phyloP scores from a whole-genome alignment of 768 basidiomycete species.

The Multifurca ochricompacta region DNA sequence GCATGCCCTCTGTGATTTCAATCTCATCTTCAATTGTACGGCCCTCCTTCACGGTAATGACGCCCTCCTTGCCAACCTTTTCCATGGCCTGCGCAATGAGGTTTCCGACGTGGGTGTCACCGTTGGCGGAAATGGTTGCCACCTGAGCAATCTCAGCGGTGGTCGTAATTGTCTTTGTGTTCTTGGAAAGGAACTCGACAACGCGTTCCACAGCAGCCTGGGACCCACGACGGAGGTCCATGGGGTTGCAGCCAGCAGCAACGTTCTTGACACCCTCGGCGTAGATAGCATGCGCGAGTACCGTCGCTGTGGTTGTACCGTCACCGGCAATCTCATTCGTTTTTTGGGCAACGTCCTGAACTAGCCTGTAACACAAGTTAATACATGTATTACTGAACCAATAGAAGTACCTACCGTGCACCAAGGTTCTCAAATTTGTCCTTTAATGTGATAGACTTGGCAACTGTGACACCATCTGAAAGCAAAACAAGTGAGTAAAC shows the following conservation, averaged over 20 bases:
- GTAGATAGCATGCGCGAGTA: slow-evolving; percentile 95
- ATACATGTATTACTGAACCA: background rate
- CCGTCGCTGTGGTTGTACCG: slow-evolving; percentile 96
- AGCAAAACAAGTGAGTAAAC: background rate
- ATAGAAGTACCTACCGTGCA: slow-evolving; percentile 64
- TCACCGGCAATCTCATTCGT: slow-evolving; percentile 97
- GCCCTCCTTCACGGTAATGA: slow-evolving; percentile 99
- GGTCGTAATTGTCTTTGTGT: slow-evolving; percentile 93
- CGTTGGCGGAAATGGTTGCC: slow-evolving; percentile 67
- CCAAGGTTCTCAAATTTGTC: slow-evolving; percentile 99
- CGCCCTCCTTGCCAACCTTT: slow-evolving; percentile 98
- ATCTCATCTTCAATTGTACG: slow-evolving; percentile 98
- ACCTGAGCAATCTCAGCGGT: slow-evolving; percentile 98
- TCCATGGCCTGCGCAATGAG: slow-evolving; percentile 99
- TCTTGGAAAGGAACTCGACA: slow-evolving; percentile 78
- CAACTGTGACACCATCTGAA: slow-evolving; percentile 93
- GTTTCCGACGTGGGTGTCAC: slow-evolving; percentile 83
- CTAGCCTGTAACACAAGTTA: slow-evolving; percentile 45
- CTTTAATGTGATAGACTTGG: slow-evolving; percentile 88
- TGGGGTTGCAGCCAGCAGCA: slow-evolving; percentile 97
- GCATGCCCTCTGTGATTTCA: slow-evolving; percentile 99
- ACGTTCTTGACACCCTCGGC: slow-evolving; percentile 99
- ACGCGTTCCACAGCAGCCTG: slow-evolving; percentile 93
- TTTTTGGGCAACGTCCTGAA: slow-evolving; percentile 94
- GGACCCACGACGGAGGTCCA: slow-evolving; percentile 98